A percentile compares a stretch with the other conserved stretches of the same genome.
Evolutionary conservation across 2,329 filamentous ascomycete species (phyloP).

Genomic region (Aureobasidium sp.): DNA sequence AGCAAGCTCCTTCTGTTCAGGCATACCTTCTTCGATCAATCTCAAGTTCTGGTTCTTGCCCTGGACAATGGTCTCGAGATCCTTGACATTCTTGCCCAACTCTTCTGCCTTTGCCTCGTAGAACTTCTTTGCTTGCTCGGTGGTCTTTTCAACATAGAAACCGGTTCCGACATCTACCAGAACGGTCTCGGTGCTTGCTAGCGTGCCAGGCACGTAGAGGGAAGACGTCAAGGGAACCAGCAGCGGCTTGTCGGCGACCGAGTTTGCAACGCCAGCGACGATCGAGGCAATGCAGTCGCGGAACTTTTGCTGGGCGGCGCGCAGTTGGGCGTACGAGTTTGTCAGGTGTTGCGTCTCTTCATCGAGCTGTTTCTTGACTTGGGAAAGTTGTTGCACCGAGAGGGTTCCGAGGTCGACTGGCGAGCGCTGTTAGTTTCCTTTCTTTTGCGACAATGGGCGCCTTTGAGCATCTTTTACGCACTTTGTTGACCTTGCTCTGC

Average conservation of each 20-base stretch:
- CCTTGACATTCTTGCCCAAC: constrained; percentile 54
- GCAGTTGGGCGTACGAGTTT: constrained; percentile 78
- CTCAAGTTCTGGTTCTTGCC: constrained; percentile 76
- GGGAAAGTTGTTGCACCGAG: constrained; percentile 72
- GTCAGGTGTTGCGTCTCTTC: constrained; percentile 93
- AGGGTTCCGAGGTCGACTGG: constrained; percentile 65
- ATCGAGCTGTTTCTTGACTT: constrained; percentile 93
- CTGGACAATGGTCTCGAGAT: constrained; percentile 59
- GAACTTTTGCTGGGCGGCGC: constrained; percentile 85
- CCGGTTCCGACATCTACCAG: constrained; percentile 90
- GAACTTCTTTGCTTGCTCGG: constrained; percentile 54
- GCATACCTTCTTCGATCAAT: constrained; percentile 63
- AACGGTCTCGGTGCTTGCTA: constrained; percentile 66
- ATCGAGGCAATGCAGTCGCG: constrained; percentile 79
- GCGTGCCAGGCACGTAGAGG: constrained; percentile 78
- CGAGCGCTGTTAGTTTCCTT: constrained; percentile 1
- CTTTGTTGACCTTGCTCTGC: constrained; percentile 6
- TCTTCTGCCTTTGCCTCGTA: constrained; percentile 61
- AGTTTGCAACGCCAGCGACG: constrained; percentile 29
- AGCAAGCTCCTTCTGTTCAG: not conserved
- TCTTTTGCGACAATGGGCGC: not conserved
- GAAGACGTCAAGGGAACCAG: constrained; percentile 93
- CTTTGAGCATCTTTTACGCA: not conserved
- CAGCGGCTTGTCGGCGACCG: constrained; percentile 49
- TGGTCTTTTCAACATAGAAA: constrained; percentile 83